Evolutionary conservation across 306 rosid genomes (phyloP), one percentile per base, ranked within the genome.

Genomic region (Vachellia collinsii): DNA sequence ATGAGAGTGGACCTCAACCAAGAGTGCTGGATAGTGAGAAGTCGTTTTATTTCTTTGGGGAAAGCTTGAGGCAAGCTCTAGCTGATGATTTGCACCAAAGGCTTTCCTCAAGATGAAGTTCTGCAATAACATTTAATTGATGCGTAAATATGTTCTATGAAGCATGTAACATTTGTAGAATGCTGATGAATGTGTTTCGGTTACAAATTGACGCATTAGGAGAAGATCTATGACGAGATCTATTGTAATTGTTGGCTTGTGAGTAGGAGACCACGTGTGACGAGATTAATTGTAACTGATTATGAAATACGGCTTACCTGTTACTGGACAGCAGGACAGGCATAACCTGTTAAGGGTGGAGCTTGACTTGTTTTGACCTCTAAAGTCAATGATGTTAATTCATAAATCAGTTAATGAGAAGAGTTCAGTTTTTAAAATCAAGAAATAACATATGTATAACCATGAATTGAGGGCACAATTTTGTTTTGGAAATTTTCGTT

Each of bases 51-150:
- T 94, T 85, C 87, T 87, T 83, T 74, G 97, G 95, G 68, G 99
- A 92, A 78, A 91, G 77, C 87, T 72, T 92, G 87, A 94, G 99
- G 90, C 94, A 92, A 79, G 95, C 92, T 29, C 77, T 94, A 25
- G 97, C 97, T 34, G 94, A 92, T 82, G 97, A 94, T 86, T 85
- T 94, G 82, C 97, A 92, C 84, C 97, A 91, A 25, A 92, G 94
- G 82, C 99, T 92, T 54, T 89, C 97, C 1, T 83, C 99, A 0
- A 90, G 97, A 85, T 94, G 86, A 46, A 20, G 42, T 62, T 62
- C 41, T 13, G 41, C 41, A 3, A 34, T 9, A 62, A 36, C 12
- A 59, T 20, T 20, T 59, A 22, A 59, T 59, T 29, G 34, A 29
- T 29, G 65, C 22, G 65, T 14, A 59, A 22, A 10, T 22, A 23